Evolutionary conservation across 2,329 filamentous ascomycete species (phyloP).

Genomic region (Immersiporthe knoxdaviesiana): DNA sequence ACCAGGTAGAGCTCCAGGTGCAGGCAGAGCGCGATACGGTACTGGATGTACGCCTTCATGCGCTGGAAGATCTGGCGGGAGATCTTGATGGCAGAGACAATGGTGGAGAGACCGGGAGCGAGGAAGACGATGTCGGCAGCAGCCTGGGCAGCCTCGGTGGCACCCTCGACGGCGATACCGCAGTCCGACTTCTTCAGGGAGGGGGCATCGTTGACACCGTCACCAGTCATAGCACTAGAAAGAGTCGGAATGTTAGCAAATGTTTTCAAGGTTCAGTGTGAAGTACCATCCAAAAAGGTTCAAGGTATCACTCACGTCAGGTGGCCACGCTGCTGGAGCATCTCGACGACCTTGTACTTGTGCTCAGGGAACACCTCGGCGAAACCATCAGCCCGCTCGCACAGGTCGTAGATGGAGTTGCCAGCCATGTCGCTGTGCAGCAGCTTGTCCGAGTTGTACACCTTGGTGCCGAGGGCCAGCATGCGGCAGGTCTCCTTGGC

Average conservation of each 20-base stretch:
- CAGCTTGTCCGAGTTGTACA: constrained; percentile 79
- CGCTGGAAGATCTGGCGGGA: constrained; percentile 76
- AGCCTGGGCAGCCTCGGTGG: constrained; percentile 73
- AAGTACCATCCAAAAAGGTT: too few species aligned
- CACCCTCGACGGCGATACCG: constrained; percentile 73
- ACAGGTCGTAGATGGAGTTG: constrained; percentile 74
- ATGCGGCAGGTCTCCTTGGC: constrained; percentile 84
- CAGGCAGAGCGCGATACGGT: constrained; percentile 75
- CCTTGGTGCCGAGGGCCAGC: constrained; percentile 77
- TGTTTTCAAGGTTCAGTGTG: too few species aligned
- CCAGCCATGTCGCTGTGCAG: constrained; percentile 76
- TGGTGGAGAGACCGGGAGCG: constrained; percentile 70
- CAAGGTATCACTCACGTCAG: constrained; percentile 48
- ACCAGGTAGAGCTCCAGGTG: constrained; percentile 78
- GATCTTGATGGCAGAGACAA: constrained; percentile 74
- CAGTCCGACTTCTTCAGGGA: constrained; percentile 76
- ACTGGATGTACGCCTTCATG: constrained; percentile 78
- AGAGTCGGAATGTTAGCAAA: not conserved
- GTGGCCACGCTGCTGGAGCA: constrained; percentile 62
- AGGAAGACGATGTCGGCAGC: constrained; percentile 76
- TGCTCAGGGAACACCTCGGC: constrained; percentile 76
- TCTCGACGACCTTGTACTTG: constrained; percentile 77
- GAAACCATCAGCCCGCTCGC: constrained; percentile 75
- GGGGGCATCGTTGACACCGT: constrained; percentile 75
- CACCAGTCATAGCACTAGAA: constrained; percentile 72